These are phyloP conservation scores for Anisogramma anomala DNA, from an alignment of 2,329 filamentous ascomycete species.

Conservation along the genomic window DNA sequence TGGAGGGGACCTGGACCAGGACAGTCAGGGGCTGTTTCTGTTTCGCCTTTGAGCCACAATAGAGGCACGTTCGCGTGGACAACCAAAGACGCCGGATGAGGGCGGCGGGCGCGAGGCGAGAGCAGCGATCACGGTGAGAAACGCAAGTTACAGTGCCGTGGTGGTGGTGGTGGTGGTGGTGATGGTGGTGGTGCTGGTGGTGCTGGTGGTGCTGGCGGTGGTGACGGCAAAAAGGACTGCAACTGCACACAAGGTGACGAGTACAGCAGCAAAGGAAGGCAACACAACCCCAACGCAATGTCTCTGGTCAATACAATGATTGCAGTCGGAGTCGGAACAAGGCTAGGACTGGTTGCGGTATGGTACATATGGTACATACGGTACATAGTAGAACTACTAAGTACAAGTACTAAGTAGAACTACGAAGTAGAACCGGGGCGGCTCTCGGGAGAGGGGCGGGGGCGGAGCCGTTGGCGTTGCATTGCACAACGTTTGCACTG, in stretches of 20 bases:
- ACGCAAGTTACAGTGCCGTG: too few relatives aligned
- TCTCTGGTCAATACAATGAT: not conserved
- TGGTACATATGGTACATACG: not conserved
- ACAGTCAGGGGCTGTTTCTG: slow-evolving; percentile 9
- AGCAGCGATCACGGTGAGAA: not conserved
- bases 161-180: not conserved
- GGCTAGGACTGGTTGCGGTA: too few relatives aligned
- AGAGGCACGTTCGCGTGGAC: not conserved
- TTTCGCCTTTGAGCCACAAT: slow-evolving; percentile 5
- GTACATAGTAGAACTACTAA: not conserved
- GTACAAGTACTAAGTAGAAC: too few relatives aligned
- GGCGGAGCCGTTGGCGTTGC: not conserved
- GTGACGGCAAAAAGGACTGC: not conserved
- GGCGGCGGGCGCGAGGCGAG: not conserved
- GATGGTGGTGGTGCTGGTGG: not conserved
- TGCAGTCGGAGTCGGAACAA: too few relatives aligned
- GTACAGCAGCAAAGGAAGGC: not conserved
- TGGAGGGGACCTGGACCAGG: not conserved
- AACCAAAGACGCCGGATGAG: not conserved
- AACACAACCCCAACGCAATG: not conserved
- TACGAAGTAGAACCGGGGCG: not conserved
- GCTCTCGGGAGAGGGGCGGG: not conserved
- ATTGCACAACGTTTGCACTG: not conserved
- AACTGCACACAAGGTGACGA: not conserved
- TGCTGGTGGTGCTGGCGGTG: not conserved